These are phyloP conservation scores for Salvia splendens DNA, from an alignment of 257 asterid genomes.

Conservation along the genomic window DNA sequence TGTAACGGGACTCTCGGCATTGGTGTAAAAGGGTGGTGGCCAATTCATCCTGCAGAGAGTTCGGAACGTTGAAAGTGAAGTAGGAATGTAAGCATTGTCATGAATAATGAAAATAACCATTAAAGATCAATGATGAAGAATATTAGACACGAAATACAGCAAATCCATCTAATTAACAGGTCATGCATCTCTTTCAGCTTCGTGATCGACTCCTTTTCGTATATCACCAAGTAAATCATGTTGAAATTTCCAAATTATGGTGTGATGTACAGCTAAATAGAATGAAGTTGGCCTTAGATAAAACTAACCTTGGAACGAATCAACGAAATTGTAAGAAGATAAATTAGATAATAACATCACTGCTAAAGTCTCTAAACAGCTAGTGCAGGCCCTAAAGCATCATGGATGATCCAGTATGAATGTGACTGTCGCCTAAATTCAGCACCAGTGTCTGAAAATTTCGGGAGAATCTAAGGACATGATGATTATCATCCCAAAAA, in stretches of 20 bases:
- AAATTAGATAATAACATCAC: not conserved
- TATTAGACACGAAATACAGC: not conserved
- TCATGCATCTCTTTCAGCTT: not conserved
- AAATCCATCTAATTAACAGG: not conserved
- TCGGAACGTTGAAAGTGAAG: slow-evolving; percentile 7
- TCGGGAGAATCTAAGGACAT: not conserved
- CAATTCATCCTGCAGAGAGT: slow-evolving; percentile 72
- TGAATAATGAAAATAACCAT: not conserved
- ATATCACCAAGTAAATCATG: not conserved
- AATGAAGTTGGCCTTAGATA: not conserved
- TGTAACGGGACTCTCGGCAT: slow-evolving; percentile 76
- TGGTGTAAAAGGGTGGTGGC: slow-evolving; percentile 75
- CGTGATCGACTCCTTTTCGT: not conserved
- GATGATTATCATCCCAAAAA: slow-evolving; percentile 15
- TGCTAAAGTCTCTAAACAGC: slow-evolving; percentile 1
- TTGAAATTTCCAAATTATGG: not conserved
- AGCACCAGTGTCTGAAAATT: not conserved
- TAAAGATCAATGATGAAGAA: not conserved
- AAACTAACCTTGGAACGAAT: slow-evolving; percentile 1
- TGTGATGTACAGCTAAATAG: not conserved
- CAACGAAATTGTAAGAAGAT: not conserved
- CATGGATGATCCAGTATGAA: slow-evolving; percentile 1
- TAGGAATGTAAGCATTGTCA: not conserved
- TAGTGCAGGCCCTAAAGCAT: not conserved
- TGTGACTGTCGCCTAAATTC: not conserved